Evolutionary conservation across 306 rosid species (phyloP), one percentile per base, ranked within the genome.

Genomic region (Astragalus membranaceus): DNA sequence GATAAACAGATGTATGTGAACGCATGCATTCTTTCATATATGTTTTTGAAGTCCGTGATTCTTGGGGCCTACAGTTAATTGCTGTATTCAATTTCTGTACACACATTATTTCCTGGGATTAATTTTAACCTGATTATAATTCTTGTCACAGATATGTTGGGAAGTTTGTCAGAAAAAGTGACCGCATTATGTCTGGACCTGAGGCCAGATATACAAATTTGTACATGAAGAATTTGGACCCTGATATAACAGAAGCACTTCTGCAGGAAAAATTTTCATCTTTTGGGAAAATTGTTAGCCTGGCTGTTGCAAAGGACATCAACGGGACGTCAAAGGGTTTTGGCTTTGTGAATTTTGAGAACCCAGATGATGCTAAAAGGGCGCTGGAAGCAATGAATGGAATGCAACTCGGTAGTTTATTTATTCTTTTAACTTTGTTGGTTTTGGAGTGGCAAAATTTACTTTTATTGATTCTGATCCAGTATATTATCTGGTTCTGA

Each of bases 371-470:
- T 75, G 98, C 98, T 63, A 85, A 79, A 75, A 88, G 33, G 67
- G 96, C 96, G 10, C 7, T 85, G 87, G 96, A 89, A 82, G 73
- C 53, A 11, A 88, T 85, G 90, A 83, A 85, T 80, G 96, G 92
- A 68, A 15, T 81, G 2, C 82, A 88, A 71, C 64, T 88, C 23
- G 98, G 98, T 92, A 83, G 51, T 68, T 50, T 70, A 11, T 63
- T 55, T 52, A 8, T 41, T 54, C 73, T 74, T 73, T 20, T 51
- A 14, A 20, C n/a, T 30, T 64, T 64, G 17, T 35, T 16, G 56
- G 41, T 74, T 68, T 72, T 69, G 47, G 60, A 10, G 30, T n/a
- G 29, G 60, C 29, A 58, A 32, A 41, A 46, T 29, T 65, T 30
- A 16, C 48, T 52, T 67, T 17, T 54, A n/a, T 64, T 37, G 23